These are phyloP conservation scores for Lophiostoma macrostomum DNA, from an alignment of 495 filamentous ascomycete species.

Conservation along the genomic window DNA sequence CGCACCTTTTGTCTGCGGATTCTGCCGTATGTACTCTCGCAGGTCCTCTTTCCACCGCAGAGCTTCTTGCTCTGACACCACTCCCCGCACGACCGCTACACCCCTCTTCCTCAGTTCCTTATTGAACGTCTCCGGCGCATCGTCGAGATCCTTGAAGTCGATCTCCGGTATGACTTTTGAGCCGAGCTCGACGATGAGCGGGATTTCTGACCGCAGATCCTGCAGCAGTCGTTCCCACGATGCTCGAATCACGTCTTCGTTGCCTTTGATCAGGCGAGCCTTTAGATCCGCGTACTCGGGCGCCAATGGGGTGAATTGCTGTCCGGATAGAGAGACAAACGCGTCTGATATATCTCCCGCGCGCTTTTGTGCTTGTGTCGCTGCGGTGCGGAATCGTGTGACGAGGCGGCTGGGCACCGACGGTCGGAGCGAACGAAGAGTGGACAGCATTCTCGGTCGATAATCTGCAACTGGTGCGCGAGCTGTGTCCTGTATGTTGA, in stretches of 20 bases:
- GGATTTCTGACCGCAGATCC: slow-evolving; percentile 53
- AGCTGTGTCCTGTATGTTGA: background rate
- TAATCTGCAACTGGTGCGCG: background rate
- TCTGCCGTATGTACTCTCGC: slow-evolving; percentile 39
- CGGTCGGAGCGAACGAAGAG: slow-evolving; percentile 12
- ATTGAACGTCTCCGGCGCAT: slow-evolving; percentile 29
- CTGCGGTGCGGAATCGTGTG: slow-evolving; percentile 23
- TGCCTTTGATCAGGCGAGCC: slow-evolving; percentile 55
- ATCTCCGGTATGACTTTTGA: slow-evolving; percentile 43
- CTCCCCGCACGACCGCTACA: slow-evolving; percentile 43
- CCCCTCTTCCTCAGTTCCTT: slow-evolving; percentile 38
- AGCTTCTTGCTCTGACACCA: slow-evolving; percentile 39
- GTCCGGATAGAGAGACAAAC: slow-evolving; percentile 75
- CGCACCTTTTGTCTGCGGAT: slow-evolving; percentile 42
- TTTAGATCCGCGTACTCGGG: slow-evolving; percentile 78
- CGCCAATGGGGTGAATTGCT: slow-evolving; percentile 60
- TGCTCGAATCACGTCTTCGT: slow-evolving; percentile 57
- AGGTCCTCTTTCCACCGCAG: slow-evolving; percentile 41
- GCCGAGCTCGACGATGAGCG: slow-evolving; percentile 45
- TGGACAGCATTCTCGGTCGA: slow-evolving; percentile 17
- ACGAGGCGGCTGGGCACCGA: background rate
- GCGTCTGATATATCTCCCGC: slow-evolving; percentile 78
- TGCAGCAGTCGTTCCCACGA: slow-evolving; percentile 70
- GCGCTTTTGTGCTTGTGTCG: slow-evolving; percentile 36
- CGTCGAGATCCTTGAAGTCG: slow-evolving; percentile 39